A percentile compares a stretch with the other conserved stretches of the same genome.
Evolutionary conservation across 768 basidiomycete species (phyloP).

Genomic region (Pleurotus cornucopiae): DNA sequence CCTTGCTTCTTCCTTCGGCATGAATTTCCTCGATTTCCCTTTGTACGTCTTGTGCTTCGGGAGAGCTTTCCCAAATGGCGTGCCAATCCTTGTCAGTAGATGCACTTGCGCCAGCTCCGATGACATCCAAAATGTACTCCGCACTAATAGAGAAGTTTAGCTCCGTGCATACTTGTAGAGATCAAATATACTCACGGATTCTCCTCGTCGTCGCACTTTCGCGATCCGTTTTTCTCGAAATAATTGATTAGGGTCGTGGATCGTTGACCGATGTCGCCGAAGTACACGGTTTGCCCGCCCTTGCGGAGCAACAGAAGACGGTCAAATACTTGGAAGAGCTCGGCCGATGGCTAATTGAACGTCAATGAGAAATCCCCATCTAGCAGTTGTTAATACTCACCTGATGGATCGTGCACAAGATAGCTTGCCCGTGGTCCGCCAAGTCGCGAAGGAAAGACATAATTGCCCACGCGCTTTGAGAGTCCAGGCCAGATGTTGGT

Average conservation of each 20-base stretch:
- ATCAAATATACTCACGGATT: slow-evolving; percentile 55
- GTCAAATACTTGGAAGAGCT: slow-evolving; percentile 82
- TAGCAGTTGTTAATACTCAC: slow-evolving; percentile 8
- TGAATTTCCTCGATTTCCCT: slow-evolving; percentile 45
- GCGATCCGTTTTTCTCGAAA: slow-evolving; percentile 67
- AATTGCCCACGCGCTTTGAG: slow-evolving; percentile 84
- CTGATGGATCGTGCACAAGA: slow-evolving; percentile 77
- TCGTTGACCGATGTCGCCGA: slow-evolving; percentile 65
- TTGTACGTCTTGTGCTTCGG: slow-evolving; percentile 27
- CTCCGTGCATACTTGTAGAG: too few species aligned
- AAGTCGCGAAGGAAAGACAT: slow-evolving; percentile 70
- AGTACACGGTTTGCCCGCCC: slow-evolving; percentile 76
- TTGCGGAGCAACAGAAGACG: slow-evolving; percentile 69
- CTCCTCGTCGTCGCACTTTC: slow-evolving; percentile 56
- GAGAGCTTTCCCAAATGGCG: slow-evolving; percentile 43
- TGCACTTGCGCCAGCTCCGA: slow-evolving; percentile 69
- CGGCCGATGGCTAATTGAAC: slow-evolving; percentile 69
- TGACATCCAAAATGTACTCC: slow-evolving; percentile 64
- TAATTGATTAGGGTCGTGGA: slow-evolving; percentile 64
- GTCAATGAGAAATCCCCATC: not conserved
- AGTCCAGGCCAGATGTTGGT: slow-evolving; percentile 85
- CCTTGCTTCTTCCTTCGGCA: slow-evolving; percentile 42
- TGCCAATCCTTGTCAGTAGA: slow-evolving; percentile 52
- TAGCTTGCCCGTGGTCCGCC: slow-evolving; percentile 80
- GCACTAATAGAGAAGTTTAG: slow-evolving; percentile 29